These are phyloP conservation scores for Echinochloa phyllopogon DNA, from an alignment of 176 grass and related monocot species.

Conservation along the genomic window DNA sequence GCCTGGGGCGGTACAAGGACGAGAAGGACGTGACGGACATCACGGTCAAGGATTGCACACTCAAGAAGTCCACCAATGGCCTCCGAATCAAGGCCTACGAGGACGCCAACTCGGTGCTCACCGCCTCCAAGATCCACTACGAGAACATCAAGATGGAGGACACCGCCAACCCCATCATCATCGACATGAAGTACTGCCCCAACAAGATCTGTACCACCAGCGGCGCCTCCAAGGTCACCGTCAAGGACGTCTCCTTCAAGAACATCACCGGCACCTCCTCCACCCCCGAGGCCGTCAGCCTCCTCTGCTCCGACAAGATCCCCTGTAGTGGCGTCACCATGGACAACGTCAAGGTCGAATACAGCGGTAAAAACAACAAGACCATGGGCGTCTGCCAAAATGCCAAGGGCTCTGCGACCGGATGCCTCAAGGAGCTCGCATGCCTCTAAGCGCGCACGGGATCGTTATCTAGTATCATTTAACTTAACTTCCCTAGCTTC, in stretches of 20 bases:
- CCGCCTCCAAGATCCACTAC: constrained; percentile 47
- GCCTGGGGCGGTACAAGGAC: constrained; percentile 56
- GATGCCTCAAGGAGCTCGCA: constrained; percentile 3
- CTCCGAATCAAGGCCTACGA: constrained; percentile 70
- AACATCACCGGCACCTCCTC: constrained; percentile 64
- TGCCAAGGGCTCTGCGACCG: constrained; percentile 1
- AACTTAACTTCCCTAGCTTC: no score
- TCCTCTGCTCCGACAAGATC: constrained; percentile 50
- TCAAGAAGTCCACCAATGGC: constrained; percentile 56
- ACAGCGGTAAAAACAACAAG: constrained; percentile 32
- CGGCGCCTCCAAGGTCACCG: constrained; percentile 48
- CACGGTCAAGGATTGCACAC: constrained; percentile 53
- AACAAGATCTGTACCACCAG: constrained; percentile 45
- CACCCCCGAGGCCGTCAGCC: constrained; percentile 46
- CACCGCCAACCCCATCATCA: constrained; percentile 64
- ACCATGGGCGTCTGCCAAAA: constrained; percentile 36
- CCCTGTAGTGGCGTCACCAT: constrained; percentile 52
- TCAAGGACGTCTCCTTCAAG: constrained; percentile 52
- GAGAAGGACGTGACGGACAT: constrained; percentile 68
- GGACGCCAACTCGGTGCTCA: constrained; percentile 17
- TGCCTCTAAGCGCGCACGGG: not conserved
- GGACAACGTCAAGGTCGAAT: constrained; percentile 42
- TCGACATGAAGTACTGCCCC: constrained; percentile 79
- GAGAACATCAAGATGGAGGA: constrained; percentile 61
- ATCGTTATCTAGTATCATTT: no score